Evolutionary conservation across 2,329 filamentous ascomycete genomes (phyloP).

Genomic region (Coleophoma eucalyptorum): DNA sequence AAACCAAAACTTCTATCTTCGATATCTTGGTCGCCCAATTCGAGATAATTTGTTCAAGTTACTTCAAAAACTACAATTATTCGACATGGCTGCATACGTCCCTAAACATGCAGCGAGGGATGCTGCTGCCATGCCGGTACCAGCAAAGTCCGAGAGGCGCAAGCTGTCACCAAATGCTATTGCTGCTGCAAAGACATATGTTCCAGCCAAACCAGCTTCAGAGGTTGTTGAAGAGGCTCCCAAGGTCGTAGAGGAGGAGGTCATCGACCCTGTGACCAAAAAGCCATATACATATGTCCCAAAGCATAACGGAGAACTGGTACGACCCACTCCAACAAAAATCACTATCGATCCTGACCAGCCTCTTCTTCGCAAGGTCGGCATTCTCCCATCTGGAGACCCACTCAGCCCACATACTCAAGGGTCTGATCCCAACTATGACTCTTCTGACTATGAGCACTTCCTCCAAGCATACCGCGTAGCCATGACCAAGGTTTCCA

Average conservation of each 20-base stretch:
- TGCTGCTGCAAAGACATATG: neutral
- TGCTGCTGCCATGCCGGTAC: neutral
- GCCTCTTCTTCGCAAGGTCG: neutral
- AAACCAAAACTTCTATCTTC: too few relatives aligned
- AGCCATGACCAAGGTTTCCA: neutral
- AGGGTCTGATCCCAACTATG: neutral
- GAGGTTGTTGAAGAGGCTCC: neutral
- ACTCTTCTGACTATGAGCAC: neutral
- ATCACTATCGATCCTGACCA: neutral
- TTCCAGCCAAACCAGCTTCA: neutral
- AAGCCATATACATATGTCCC: slow-evolving; percentile 7
- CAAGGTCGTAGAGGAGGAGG: neutral
- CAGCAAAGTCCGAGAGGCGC: neutral
- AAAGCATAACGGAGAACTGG: slow-evolving; percentile 1
- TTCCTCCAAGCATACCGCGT: neutral
- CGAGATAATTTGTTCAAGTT: too few relatives aligned
- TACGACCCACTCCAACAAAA: neutral
- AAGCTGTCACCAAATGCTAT: neutral
- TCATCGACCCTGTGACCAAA: neutral
- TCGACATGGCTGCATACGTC: neutral
- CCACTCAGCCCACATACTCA: neutral
- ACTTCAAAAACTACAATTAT: too few relatives aligned
- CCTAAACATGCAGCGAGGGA: neutral
- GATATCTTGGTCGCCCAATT: too few relatives aligned
- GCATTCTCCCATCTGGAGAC: neutral